These are phyloP conservation scores for Linnemannia hyalina DNA, from an alignment of 192 early-diverging fungal species.

Conservation along the genomic window DNA sequence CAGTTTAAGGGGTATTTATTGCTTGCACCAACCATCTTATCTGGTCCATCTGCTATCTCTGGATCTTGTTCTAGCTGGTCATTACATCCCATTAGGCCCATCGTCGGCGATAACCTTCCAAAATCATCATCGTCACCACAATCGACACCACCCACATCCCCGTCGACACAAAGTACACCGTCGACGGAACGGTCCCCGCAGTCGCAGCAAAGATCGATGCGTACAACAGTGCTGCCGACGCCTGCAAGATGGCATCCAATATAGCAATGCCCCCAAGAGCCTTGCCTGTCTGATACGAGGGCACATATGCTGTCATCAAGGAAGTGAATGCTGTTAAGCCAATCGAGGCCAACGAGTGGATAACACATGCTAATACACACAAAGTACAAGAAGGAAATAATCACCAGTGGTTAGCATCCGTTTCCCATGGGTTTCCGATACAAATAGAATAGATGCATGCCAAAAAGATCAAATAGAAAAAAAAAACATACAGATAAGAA, in stretches of 20 bases:
- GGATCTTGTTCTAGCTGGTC: neutral
- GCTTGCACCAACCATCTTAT: neutral
- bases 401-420: neutral
- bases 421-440: neutral
- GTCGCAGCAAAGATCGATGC: conserved; percentile 23
- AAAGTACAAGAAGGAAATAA: neutral
- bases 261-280: conserved; percentile 25
- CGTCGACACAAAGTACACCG: conserved; percentile 16
- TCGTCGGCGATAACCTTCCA: neutral
- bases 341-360: conserved; percentile 19
- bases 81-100: neutral
- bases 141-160: neutral
- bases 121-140: neutral
- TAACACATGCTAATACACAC: neutral
- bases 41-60: neutral
- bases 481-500: neutral
- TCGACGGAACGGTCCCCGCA: conserved; percentile 5
- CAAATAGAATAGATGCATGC: neutral
- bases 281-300: conserved; percentile 22
- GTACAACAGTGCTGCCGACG: conserved; percentile 1
- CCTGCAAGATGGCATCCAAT: conserved; percentile 4
- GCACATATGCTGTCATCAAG: conserved; percentile 24
- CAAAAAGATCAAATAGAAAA: neutral
- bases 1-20: neutral
- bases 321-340: conserved; percentile 5